These are phyloP conservation scores for Chaetomium sp. DNA, from an alignment of 2,329 filamentous ascomycete species.

Conservation along the genomic window DNA sequence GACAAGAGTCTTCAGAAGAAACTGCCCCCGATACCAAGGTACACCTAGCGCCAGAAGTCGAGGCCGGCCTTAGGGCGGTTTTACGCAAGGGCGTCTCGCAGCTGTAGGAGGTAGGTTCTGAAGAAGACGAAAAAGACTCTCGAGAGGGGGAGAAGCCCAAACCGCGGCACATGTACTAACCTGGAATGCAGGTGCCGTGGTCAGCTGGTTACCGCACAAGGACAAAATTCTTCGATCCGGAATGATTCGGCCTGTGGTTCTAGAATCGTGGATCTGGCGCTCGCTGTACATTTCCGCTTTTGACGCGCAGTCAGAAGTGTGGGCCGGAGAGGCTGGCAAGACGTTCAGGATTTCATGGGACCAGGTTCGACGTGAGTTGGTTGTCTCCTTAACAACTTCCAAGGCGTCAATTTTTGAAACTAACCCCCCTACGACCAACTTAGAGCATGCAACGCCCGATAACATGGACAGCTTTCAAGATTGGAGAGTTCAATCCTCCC, in stretches of 20 bases:
- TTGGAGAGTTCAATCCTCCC: slow-evolving; percentile 10
- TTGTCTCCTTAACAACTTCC: neutral
- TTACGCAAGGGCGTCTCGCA: neutral
- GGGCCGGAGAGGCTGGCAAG: slow-evolving; percentile 4
- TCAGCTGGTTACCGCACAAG: slow-evolving; percentile 3
- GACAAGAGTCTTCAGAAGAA: neutral
- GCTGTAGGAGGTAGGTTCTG: neutral
- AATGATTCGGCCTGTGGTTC: neutral
- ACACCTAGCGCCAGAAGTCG: neutral
- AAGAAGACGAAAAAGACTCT: neutral
- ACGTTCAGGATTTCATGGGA: neutral
- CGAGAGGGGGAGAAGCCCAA: no score
- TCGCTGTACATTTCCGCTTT: slow-evolving; percentile 9
- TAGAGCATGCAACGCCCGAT: neutral
- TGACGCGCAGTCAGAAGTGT: neutral
- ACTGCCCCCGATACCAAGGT: neutral
- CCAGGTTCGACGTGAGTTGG: slow-evolving; percentile 1
- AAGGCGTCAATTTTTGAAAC: neutral
- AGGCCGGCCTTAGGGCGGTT: neutral
- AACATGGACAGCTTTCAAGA: slow-evolving; percentile 6
- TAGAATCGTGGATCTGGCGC: slow-evolving; percentile 12
- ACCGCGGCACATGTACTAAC: no score
- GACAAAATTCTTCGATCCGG: neutral
- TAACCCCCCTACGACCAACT: neutral
- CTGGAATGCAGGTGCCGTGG: no score